Base-by-base conservation (phyloP, 768 basidiomycete species). In the Suillus clintonianus region DNA sequence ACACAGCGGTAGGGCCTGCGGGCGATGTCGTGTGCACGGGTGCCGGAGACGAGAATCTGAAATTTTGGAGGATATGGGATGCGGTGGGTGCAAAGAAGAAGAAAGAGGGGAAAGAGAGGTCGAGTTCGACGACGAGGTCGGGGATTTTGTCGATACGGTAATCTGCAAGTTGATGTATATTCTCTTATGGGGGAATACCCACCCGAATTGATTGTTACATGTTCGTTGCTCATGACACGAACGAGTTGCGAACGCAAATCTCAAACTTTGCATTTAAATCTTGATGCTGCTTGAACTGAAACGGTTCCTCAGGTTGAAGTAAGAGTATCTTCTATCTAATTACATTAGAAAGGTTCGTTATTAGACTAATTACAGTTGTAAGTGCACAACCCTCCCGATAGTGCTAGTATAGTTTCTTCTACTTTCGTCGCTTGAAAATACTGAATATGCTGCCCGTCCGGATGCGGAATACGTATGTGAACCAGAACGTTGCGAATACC, bases 61-160 rank as follows among this genome's bases (percentile, higher is more conserved):
- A 98, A 81, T 97, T 97, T 78, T 97, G 95, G 95, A 86, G 88
- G 63, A 83, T 94, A 43, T 93, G 92, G 92, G 91, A 92, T 56
- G 75, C 82, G 47, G 81, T 78, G 10, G 79, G 77, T 66, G 42
- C 45, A 50, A 82, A 79, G 70, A 75, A 76, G 43, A 71, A 70
- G 63, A 75, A 75, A 69, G 65, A 64, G 39, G 63, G 51, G 63
- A 81, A 81, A 48, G 78, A 80, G 47, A 76, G 72, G 64, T 62
- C 66, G 32, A 54, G 65, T 59, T 54, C 67, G 67, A 62, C 70
- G 24, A 70, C 67, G 68, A 60, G 65, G 69, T 67, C 60, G 48
- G 79, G 78, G 8, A 79, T 79, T 50, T 65, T 79, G 58, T 74
- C 72, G 0, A 72, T 80, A 68, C 79, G 79, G 59, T 80, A 61